Evolutionary conservation across 768 basidiomycete species (phyloP), one percentile per base, ranked within the genome.

Genomic region (Mycena floridula): DNA sequence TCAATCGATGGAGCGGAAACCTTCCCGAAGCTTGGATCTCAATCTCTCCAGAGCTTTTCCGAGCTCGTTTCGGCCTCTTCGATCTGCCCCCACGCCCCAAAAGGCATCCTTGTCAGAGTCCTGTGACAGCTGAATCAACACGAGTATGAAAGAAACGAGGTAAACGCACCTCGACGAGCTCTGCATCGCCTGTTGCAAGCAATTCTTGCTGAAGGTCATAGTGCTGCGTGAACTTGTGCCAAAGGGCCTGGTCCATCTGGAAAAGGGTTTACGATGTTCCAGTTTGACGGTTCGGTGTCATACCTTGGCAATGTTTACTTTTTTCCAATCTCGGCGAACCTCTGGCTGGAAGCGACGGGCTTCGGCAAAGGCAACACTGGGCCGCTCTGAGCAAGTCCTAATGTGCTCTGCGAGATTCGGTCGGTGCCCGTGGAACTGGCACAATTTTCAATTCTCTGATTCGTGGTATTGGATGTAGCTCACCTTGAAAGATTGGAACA

Each of bases 71-170:
- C 78, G 75, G 18, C 85, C 85, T 53, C 69, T 64, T 22, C 72
- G 65, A 58, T 88, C 81, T 28, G 73, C 67, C 5, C 85, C 85
- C 48, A 79, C 61, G n/a, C 85, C 85, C 84, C 85, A 88, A 61
- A 86, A 86, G 30, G 82, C 69, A 59, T 88, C 85, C 50, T 78
- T 81, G 47, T 81, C 79, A n/a, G 82, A 85, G 54, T 83, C 75
- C 82, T 85, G 50, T 16, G 49, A 22, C 11, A 40, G 11, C 9
- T 38, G 37, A 38, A 38, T 12, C 11, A 38, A 9, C 20, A 45
- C 21, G 21, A 23, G 11, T 20, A 22, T 37, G 16, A 35, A 27
- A 18, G 20, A 43, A 49, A 40, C 45, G 23, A 24, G 42, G 35
- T 23, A 23, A 47, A 53, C 64, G 54, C 45, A 82, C 85, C 73